Evolutionary conservation across 129 eudicot species (phyloP).

Genomic region (Ambrosia artemisiifolia): DNA sequence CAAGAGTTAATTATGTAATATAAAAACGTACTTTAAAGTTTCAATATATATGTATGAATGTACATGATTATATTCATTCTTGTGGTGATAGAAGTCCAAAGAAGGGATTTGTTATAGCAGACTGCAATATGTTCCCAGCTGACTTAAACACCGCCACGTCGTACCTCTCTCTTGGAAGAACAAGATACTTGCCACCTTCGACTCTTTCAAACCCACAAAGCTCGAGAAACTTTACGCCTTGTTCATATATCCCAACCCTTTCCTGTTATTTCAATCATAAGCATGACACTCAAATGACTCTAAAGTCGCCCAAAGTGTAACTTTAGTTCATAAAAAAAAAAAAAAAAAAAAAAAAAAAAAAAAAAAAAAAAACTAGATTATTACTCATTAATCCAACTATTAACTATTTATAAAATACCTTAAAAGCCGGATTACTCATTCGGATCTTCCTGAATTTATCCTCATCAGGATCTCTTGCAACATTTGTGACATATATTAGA

Average conservation of each 20-base stretch:
- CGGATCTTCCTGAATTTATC: constrained; percentile 76
- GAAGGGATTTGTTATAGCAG: constrained; percentile 86
- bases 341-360: no score
- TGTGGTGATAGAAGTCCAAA: constrained; percentile 70
- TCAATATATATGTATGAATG: neutral
- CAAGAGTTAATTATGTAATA: neutral
- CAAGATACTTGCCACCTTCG: constrained; percentile 49
- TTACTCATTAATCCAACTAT: no score
- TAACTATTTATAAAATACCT: no score
- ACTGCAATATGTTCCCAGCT: constrained; percentile 51
- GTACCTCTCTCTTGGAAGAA: constrained; percentile 45
- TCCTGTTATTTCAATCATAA: constrained; percentile 46
- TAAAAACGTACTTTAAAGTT: neutral
- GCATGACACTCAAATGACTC: neutral
- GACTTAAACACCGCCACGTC: constrained; percentile 40
- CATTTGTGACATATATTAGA: constrained; percentile 60
- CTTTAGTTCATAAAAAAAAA: neutral
- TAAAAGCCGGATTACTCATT: constrained; percentile 67
- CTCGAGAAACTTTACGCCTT: constrained; percentile 78
- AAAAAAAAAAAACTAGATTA: no score
- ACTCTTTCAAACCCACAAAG: constrained; percentile 78
- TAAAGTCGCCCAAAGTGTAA: neutral
- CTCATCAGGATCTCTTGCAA: constrained; percentile 64
- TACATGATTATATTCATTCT: constrained; percentile 18
- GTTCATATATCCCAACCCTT: constrained; percentile 60